Evolutionary conservation across 352 stramenopile species (phyloP), one percentile per base, ranked within the genome.

Genomic region (Sclerospora graminicola): DNA sequence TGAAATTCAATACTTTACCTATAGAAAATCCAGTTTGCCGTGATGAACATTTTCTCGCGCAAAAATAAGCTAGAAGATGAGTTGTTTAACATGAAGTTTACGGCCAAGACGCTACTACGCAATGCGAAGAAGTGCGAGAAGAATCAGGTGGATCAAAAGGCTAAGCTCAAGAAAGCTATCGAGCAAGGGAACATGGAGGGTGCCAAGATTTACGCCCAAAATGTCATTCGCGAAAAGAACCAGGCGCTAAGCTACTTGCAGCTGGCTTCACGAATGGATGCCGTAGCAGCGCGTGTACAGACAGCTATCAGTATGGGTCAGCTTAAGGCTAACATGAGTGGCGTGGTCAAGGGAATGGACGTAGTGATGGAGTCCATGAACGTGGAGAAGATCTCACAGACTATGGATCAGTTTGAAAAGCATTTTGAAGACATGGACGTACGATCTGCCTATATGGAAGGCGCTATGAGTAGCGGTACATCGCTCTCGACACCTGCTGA

Each of bases 381-480:
- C 62, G 82, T 98, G 23, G 92, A 98, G 57, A 95, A 98, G 69
- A 97, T 98, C 47, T 94, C 82, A 41, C 73, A 91, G 48, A 95
- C 88, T 4, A 98, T 98, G 94, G 94, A 99, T 51, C 90, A 98
- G 64, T 99, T 99, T 60, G 96, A 99, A 63, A 81, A 96, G 59
- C 95, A 99, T 69, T 99, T 98, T 74, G 95, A 99, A 59, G 92
- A 98, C 67, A 89, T 99, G 67, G 96, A 99, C 68, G 95, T 99
- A 28, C 94, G 95, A 32, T 80, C 91, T 6, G 91, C 89, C 27
- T 99, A 98, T 69, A 98, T 99, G 95, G 95, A 98, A 48, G 77
- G 89, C 40, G 86, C 95, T 41, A 99, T 99, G 88, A 96, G 87
- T 78, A 94, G 83, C 41, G 96, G 88, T 29, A 98, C 93, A 24